Evolutionary conservation across 345 rosid genomes (phyloP), one percentile per base, ranked within the genome.

Genomic region (Bretschneidera sinensis): DNA sequence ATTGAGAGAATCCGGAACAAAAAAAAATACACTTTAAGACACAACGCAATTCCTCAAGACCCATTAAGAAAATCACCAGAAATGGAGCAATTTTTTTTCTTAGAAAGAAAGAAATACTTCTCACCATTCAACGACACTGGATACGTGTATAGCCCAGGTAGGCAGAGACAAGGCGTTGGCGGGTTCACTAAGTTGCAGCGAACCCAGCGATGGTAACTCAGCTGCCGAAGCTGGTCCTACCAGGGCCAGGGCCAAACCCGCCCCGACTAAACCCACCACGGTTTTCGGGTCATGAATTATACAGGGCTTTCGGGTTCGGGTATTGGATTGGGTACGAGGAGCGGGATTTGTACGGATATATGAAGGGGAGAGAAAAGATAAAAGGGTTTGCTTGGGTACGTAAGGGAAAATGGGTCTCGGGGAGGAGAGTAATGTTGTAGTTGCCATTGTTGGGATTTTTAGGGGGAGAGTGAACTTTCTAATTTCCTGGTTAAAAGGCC

Each of bases 121-220:
- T 64, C 43, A 90, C 97, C 97, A 89, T 76, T 92, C 98, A 58
- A 72, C 86, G 45, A 92, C 95, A 72, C 98, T 87, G 60, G 97
- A 92, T 25, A 87, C 90, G 48, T 92, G 96, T n/a, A 87, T 64
- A 0, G 89, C 86, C 97, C 98, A 92, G 24, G 97, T 87, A 35
- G 98, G 98, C 75, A 87, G 73, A 68, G 96, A 94, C 51, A 94
- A 70, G 11, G 96, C 97, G 60, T 89, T 84, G 71, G 90, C 76
- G 4, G 99, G 97, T 62, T 92, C 99, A 52, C 64, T 79, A 51
- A 86, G 76, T 59, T 79, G 83, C 48, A 72, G 62, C 48, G 78
- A 59, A 54, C 71, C 83, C 43, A 85, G 64, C 57, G 73, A 43
- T n/a, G n/a, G n/a, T n/a, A n/a, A n/a, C 19, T 63, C 78, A 4